Evolutionary conservation across 139 green algal species (phyloP), one percentile per base, ranked within the genome.

Genomic region (Mychonastes homosphaera): DNA sequence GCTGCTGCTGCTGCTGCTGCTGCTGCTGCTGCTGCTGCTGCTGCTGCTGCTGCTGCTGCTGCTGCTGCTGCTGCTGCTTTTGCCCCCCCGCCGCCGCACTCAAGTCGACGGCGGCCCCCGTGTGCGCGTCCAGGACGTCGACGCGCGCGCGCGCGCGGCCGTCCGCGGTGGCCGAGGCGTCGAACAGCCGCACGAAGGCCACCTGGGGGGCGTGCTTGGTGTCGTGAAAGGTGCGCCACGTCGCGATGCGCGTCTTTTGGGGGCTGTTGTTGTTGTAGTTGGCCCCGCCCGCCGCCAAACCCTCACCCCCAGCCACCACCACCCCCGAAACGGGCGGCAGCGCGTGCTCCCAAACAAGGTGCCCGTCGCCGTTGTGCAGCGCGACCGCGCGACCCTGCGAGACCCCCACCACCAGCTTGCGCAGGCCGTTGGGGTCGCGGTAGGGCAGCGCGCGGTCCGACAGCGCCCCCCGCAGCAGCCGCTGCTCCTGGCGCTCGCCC

Each of bases 341-440:
- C n/a, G n/a, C n/a, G n/a, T n/a, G n/a, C n/a, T n/a, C 56, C 89
- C 89, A 97, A 16, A 97, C 35, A 24, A 85, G 51, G 21, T 71
- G 75, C 3, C 90, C 89, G 60, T 96, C 85, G 10, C 90, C 87
- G 15, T 79, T 92, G 75, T 98, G 91, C 53, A 97, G 64, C 6
- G 79, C 83, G 10, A 80, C 54, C 21, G 94, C 48, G 67, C 83
- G 81, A 41, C 88, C 53, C 13, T n/a, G n/a, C 0, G 77, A 81
- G 27, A 87, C 65, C 24, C 72, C 52, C 34, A 92, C 44, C 2
- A 94, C 53, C 10, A 88, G 65, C 54, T 84, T 85, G 38, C 86
- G 71, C 60, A 92, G 89, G 40, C 87, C 86, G 46, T 84, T 89
- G 21, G 69, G 49, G 44, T 94, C 87, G 7, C 77, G 71, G 18